These are phyloP conservation scores for Aspergillus olivimuriae DNA, from an alignment of 495 filamentous ascomycete species.

Conservation along the genomic window DNA sequence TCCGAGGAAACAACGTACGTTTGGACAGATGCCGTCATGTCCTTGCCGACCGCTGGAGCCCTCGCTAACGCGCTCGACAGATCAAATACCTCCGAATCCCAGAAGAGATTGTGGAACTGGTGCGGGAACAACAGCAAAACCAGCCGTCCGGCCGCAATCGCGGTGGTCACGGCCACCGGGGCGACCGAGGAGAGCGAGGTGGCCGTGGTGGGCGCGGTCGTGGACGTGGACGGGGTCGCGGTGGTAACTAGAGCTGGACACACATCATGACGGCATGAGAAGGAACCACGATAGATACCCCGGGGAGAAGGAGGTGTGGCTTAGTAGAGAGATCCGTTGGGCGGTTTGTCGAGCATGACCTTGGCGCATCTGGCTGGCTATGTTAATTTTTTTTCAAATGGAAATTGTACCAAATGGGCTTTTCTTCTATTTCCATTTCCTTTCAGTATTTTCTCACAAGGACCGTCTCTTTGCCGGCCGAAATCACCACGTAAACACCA, in stretches of 20 bases:
- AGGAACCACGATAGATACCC: conserved; percentile 38
- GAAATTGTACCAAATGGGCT: conserved; percentile 26
- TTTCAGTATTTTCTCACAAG: too few species aligned
- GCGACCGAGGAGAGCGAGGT: conserved; percentile 49
- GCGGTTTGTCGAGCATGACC: conserved; percentile 38
- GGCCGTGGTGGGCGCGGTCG: conserved; percentile 48
- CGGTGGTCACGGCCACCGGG: conserved; percentile 58
- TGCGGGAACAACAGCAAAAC: conserved; percentile 76
- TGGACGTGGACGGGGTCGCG: conserved; percentile 41
- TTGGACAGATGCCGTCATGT: too few species aligned
- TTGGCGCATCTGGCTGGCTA: conserved; percentile 42
- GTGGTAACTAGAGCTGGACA: conserved; percentile 18
- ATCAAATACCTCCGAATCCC: conserved; percentile 97
- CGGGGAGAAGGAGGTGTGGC: conserved; percentile 22
- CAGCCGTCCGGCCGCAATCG: conserved; percentile 65
- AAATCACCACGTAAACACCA: neutral
- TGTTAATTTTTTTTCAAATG: conserved; percentile 36
- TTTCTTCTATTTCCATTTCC: conserved; percentile 13
- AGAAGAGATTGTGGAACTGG: conserved; percentile 89
- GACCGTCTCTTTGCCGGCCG: too few species aligned
- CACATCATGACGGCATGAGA: conserved; percentile 16
- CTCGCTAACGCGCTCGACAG: conserved; percentile 35
- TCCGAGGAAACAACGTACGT: conserved; percentile 91
- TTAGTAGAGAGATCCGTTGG: conserved; percentile 27
- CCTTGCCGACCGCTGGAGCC: too few species aligned